Evolutionary conservation across 1,139 yeast species (phyloP), one percentile per base, ranked within the genome.

Genomic region (Sugiyamaella xylanicola): DNA sequence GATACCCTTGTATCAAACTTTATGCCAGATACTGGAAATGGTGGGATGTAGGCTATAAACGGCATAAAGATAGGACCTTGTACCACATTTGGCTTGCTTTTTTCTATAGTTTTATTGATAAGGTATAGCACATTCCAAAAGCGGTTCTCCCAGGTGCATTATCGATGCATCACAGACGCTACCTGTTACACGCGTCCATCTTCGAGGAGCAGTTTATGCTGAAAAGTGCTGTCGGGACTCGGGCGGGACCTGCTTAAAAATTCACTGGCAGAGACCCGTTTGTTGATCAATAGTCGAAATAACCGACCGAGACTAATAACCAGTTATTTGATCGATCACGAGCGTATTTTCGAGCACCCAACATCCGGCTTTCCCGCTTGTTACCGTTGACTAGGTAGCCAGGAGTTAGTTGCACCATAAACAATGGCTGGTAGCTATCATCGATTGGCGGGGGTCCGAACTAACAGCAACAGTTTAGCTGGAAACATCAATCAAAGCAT

Each of bases 71-170:
- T 25, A 25, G 29, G 5, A 5, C 8, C 29, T 25, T 9, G 29
- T 25, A 9, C 29, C 9, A 9, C 8, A 25, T 25, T 9, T 9
- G 29, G 37, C 15, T 8, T 32, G 32, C 15, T 32, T 13, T 32
- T 32, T 32, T 11, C 15, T 8, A n/a, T n/a, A 32, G 37, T 13
- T n/a, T 8, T 11, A 4, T 16, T 43, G 48, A 45, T 45, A 45
- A 45, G 40, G 40, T 42, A 42, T 15, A 9, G 9, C n/a, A n/a
- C 11, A 41, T 40, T 19, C 46, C 46, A 4, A 42, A 41, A 42
- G 5, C 27, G 36, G 46, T 8, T 4, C 3, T 4, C 20, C 5
- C 32, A 5, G 15, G 19, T 43, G 36, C 47, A 43, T 45, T 29
- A 45, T 45, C 48, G 48, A 45, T 15, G 37, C 25, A 45, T 32